Conservation (phyloP, 352 stramenopile genomes). For the Phytophthora pseudosyringae region DNA sequence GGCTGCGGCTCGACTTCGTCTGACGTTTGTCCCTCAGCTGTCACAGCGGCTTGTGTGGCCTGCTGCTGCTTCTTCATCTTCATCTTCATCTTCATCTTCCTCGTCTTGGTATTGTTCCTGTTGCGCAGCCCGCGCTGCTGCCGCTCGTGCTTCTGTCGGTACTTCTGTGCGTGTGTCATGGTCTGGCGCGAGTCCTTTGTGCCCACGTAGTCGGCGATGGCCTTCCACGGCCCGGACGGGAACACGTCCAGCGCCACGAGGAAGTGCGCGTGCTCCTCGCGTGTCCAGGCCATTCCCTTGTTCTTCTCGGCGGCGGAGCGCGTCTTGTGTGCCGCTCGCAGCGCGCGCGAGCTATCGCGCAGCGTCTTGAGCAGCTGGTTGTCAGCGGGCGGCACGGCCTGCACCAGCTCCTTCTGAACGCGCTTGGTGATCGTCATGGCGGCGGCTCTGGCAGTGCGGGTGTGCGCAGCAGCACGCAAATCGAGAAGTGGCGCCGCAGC, state of each 20-base stretch:
- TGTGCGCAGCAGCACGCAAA: conserved; percentile 16
- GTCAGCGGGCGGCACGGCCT: conserved; percentile 42
- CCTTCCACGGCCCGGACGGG: conserved; percentile 67
- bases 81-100: background rate
- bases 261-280: conserved; percentile 62
- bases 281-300: conserved; percentile 66
- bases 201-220: conserved; percentile 62
- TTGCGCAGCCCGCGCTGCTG: conserved; percentile 59
- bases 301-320: conserved; percentile 46
- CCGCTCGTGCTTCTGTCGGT: conserved; percentile 75
- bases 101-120: conserved; percentile 39
- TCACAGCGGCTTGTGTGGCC: background rate
- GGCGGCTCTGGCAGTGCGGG: background rate
- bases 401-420: conserved; percentile 60
- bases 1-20: conserved; percentile 6
- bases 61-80: conserved; percentile 7
- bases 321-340: conserved; percentile 20
- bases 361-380: conserved; percentile 35
- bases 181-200: conserved; percentile 93
- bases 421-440: conserved; percentile 65
- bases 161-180: conserved; percentile 85
- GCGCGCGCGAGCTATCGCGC: conserved; percentile 17
- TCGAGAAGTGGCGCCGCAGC: conserved; percentile 23
- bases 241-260: conserved; percentile 62
- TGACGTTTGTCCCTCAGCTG: background rate